Conservation (phyloP, 768 basidiomycete species). For the Lactifluus pinguis region DNA sequence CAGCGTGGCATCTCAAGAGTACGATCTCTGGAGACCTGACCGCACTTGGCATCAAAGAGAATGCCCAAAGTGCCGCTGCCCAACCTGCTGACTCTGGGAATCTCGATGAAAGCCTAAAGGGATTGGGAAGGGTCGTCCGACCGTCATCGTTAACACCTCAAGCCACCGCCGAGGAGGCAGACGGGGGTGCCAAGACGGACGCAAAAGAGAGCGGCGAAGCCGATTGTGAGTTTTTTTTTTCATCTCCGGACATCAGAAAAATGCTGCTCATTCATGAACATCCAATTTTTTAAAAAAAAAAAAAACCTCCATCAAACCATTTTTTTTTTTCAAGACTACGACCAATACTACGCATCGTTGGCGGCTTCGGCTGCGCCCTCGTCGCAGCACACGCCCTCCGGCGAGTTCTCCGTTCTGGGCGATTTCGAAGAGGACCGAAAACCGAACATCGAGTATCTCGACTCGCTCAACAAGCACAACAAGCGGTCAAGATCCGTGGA, state of each 20-base stretch:
- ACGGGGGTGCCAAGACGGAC: conserved; percentile 38
- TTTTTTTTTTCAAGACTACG: conserved; percentile 44
- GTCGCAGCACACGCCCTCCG: conserved; percentile 46
- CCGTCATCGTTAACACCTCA: conserved; percentile 34
- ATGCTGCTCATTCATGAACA: not conserved
- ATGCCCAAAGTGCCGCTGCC: conserved; percentile 33
- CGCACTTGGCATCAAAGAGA: conserved; percentile 72
- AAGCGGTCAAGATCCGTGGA: conserved; percentile 66
- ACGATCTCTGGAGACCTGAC: conserved; percentile 92
- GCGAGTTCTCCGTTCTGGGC: conserved; percentile 38
- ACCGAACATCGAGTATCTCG: conserved; percentile 54
- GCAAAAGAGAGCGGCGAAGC: conserved; percentile 40
- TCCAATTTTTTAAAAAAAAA: not conserved
- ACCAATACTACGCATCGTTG: conserved; percentile 74
- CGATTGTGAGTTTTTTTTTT: conserved; percentile 46
- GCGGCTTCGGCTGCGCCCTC: conserved; percentile 55
- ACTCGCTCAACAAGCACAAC: conserved; percentile 61
- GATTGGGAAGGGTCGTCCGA: conserved; percentile 36
- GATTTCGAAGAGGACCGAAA: conserved; percentile 64
- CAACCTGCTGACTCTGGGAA: conserved; percentile 26
- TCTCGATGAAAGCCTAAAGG: conserved; percentile 59
- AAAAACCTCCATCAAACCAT: not conserved
- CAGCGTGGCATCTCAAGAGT: conserved; percentile 92
- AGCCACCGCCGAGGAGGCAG: conserved; percentile 22
- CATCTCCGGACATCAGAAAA: not conserved